Base-by-base conservation (phyloP, 495 filamentous ascomycete genomes). In the Penicillium goetzii region DNA sequence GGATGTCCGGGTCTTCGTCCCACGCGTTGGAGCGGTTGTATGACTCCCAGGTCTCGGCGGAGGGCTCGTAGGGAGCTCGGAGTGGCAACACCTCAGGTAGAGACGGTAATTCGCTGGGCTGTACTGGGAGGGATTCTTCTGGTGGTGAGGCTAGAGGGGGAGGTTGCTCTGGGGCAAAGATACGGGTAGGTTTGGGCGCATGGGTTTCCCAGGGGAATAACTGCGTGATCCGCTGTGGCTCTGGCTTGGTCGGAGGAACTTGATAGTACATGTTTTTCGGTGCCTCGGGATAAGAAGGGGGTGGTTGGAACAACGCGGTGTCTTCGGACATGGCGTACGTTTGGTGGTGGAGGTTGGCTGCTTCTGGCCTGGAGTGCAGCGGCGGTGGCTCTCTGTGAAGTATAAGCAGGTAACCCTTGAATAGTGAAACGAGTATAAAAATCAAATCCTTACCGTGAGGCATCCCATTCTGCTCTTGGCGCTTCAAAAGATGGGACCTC, bases 201-300 rank as follows among this genome's bases (percentile, higher is more conserved):
- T 85, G 73, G 25, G 67, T 71, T 71, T 97, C 93, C 93, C 93
- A 97, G 15, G 92, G 93, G 76, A 97, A 97, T 33, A 97, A 82
- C 8, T 87, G 82, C 40, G 83, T 82, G 3, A 87, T 83, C 59
- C 80, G 84, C 61, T 87, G 75, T 25, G 81, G 78, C 50, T 83
- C 76, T 26, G 83, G 83, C 61, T 83, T 84, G 12, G 80, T 83
- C 58, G 83, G 80, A 3, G 91, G 92, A 23, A 93, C 83, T 65
- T 93, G 77, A 68, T 93, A 95, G 79, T 87, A 94, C 89, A 95
- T 91, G 61, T 89, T 83, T 69, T 87, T 90, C 2, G 92, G 92
- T 17, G 92, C 90, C 73, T 91, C 90, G 0, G 92, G 92, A 63
- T 94, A 93, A 47, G 82, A 82, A 41, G 81, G 68, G 33, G 93